Percentiles rank a stretch among this genome's conserved stretches.
These are phyloP conservation scores for Pseudodiploospora longispora DNA, from an alignment of 2,329 filamentous ascomycete species.

Conservation along the genomic window DNA sequence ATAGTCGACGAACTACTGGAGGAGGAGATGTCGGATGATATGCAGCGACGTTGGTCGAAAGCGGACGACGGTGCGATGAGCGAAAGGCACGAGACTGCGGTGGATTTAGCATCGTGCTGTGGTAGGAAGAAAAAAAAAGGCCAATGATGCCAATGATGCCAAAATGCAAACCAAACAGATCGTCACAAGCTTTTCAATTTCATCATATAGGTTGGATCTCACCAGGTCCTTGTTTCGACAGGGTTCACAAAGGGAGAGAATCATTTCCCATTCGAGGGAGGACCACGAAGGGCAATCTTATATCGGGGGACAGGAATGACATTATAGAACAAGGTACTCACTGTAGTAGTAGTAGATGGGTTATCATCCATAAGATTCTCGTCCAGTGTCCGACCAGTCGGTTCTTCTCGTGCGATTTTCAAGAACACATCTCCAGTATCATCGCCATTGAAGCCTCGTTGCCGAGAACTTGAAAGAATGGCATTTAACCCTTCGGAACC, in stretches of 20 bases:
- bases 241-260: no score
- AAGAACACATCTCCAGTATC: conserved; percentile 53
- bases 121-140: no score
- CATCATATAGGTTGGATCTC: no score
- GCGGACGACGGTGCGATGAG: conserved; percentile 41
- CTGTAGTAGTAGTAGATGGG: no score
- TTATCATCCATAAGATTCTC: conserved; percentile 16
- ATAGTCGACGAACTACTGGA: conserved; percentile 43
- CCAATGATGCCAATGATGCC: no score
- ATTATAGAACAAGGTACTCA: no score
- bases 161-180: no score
- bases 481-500: conserved; percentile 3
- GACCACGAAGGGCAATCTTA: no score
- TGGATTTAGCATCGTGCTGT: conserved; percentile 1
- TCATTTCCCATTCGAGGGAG: no score
- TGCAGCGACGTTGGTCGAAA: conserved; percentile 43
- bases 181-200: no score
- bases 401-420: conserved; percentile 48
- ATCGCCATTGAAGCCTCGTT: conserved; percentile 33
- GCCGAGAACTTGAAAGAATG: conserved; percentile 27
- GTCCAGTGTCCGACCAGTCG: conserved; percentile 28
- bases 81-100: conserved; percentile 40
- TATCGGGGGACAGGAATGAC: no score
- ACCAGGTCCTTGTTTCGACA: no score
- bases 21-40: conserved; percentile 44